Evolutionary conservation across 73 alveolate species (phyloP).

Genomic region (Paramecium primaurelia): DNA sequence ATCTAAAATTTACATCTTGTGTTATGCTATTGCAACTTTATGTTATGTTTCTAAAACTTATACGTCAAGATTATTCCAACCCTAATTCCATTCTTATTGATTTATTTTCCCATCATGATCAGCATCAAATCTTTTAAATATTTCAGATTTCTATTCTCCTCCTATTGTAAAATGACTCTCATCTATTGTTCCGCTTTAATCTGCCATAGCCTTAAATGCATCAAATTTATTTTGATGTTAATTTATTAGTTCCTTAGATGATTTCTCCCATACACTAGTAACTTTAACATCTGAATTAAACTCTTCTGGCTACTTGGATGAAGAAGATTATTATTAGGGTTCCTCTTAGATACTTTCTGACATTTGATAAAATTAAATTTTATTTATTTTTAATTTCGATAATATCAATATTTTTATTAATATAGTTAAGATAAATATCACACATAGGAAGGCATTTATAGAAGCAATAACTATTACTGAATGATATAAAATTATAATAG

Average conservation of each 20-base stretch:
- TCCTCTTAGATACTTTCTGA: not conserved
- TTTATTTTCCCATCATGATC: constrained; percentile 13
- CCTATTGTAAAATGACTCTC: not conserved
- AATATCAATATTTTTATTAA: not conserved
- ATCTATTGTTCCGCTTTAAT: not conserved
- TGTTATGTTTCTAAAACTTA: not conserved
- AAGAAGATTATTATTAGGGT: not conserved
- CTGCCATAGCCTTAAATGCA: constrained; percentile 31
- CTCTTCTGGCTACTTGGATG: not conserved
- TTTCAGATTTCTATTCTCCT: constrained; percentile 10
- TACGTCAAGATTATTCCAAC: constrained; percentile 24
- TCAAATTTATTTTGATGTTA: not conserved
- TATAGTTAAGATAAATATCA: not conserved
- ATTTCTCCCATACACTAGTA: not conserved
- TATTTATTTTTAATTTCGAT: not conserved
- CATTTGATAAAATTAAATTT: not conserved
- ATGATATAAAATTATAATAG: not conserved
- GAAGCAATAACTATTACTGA: not conserved
- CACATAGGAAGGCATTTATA: not conserved
- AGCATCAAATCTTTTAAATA: not conserved
- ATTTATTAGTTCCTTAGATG: not conserved
- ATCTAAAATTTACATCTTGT: not conserved
- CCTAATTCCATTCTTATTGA: constrained; percentile 11
- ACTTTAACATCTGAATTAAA: not conserved
- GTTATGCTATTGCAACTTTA: not conserved